These are phyloP conservation scores for California macrophylla DNA, from an alignment of 441 rosid species.

Conservation along the genomic window DNA sequence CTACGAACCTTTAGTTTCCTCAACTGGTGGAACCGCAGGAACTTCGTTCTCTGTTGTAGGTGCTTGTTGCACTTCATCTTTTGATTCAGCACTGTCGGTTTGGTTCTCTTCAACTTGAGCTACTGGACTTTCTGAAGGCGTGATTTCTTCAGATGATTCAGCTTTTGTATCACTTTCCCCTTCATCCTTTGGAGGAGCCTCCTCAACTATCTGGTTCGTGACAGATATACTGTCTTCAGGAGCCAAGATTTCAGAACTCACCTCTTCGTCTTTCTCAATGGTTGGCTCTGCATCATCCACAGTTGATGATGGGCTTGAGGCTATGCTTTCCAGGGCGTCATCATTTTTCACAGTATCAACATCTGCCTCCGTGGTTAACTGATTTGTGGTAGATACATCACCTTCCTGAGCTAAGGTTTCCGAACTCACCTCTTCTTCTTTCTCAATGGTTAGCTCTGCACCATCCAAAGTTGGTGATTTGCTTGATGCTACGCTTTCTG, in stretches of 20 bases:
- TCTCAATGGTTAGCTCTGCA: background rate
- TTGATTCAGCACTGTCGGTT: slow-evolving; percentile 17
- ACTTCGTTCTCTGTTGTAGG: slow-evolving; percentile 24
- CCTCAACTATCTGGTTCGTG: slow-evolving; percentile 22
- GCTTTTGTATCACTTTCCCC: slow-evolving; percentile 18
- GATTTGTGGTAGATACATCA: background rate
- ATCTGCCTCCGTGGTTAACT: background rate
- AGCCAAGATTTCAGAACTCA: slow-evolving; percentile 21
- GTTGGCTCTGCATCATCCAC: slow-evolving; percentile 14
- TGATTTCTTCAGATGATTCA: background rate
- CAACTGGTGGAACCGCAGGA: slow-evolving; percentile 22
- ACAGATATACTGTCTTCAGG: slow-evolving; percentile 22
- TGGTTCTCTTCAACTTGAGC: slow-evolving; percentile 20
- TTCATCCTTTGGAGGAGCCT: slow-evolving; percentile 24
- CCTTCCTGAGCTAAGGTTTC: background rate
- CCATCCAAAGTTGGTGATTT: background rate
- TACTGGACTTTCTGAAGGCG: slow-evolving; percentile 4
- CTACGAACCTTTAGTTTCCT: slow-evolving; percentile 33
- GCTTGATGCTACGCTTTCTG: slow-evolving; percentile 10
- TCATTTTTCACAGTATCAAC: slow-evolving; percentile 16
- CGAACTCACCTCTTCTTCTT: background rate
- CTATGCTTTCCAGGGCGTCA: slow-evolving; percentile 11
- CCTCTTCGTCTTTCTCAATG: slow-evolving; percentile 24
- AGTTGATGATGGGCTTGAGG: slow-evolving; percentile 10
- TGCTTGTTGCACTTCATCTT: slow-evolving; percentile 26